Conservation (phyloP, 768 basidiomycete species). For the Trametes punicea region DNA sequence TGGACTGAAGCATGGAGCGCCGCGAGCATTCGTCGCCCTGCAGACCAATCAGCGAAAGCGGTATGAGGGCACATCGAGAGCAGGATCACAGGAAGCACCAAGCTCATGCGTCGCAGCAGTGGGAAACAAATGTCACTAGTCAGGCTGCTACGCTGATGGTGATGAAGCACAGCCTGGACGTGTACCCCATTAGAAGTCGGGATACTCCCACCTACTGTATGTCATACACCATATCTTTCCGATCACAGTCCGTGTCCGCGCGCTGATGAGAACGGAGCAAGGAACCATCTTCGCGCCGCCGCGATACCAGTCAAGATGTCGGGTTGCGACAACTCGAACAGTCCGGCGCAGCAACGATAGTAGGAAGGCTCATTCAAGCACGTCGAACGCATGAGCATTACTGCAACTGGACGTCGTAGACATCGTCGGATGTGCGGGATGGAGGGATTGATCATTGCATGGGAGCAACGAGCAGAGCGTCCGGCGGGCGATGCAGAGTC, state of each 20-base stretch:
- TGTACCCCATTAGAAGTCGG: not conserved
- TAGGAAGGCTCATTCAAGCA: too few species aligned
- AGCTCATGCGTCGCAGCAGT: not conserved
- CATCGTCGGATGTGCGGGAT: not conserved
- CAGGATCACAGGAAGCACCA: not conserved
- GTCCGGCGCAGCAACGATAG: not conserved
- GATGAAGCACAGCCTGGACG: slow-evolving; percentile 7
- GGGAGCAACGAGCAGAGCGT: too few species aligned
- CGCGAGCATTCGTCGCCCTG: not conserved
- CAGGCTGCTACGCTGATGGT: slow-evolving; percentile 9
- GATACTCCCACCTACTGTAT: not conserved
- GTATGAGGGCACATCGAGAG: not conserved
- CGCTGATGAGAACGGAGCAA: not conserved
- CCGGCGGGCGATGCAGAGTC: not conserved
- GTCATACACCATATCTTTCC: not conserved
- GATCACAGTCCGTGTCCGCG: not conserved
- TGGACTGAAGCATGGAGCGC: not conserved
- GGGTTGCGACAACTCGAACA: not conserved
- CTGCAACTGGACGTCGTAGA: not conserved
- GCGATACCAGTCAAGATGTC: not conserved
- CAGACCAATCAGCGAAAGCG: not conserved
- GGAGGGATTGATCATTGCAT: not conserved
- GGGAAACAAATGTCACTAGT: slow-evolving; percentile 10
- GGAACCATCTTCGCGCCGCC: not conserved
- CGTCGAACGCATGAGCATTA: too few species aligned